Evolutionary conservation across 225 moss, liverwort and hornwort species (phyloP).

Genomic region (Neckera pumila): DNA sequence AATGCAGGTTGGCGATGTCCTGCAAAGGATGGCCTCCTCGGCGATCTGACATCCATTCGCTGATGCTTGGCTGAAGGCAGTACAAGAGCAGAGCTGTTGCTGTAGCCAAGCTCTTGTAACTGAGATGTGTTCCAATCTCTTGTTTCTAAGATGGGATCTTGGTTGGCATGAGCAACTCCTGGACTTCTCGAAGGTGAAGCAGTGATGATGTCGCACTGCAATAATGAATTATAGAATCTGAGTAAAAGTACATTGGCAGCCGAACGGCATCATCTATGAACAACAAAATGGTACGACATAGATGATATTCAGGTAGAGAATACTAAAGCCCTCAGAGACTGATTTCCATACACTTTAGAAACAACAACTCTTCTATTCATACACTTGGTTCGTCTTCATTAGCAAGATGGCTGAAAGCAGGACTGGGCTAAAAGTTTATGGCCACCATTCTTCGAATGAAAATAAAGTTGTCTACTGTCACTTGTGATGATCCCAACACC

Average conservation of each 20-base stretch:
- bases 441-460: not conserved
- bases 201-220: slow-evolving; percentile 22
- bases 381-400: not conserved
- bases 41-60: slow-evolving; percentile 13
- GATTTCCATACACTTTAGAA: not conserved
- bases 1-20: not conserved
- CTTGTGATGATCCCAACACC: not conserved
- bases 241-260: not conserved
- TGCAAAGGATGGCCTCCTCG: not conserved
- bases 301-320: not conserved
- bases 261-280: not conserved
- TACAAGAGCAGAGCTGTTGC: not conserved
- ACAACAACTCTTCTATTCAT: not conserved
- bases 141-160: not conserved
- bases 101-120: not conserved
- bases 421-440: not conserved
- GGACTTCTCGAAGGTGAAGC: not conserved
- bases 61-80: slow-evolving; percentile 14
- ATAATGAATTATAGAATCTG: not conserved
- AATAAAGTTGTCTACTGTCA: not conserved
- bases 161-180: not conserved
- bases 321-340: not conserved
- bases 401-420: not conserved
- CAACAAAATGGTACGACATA: not conserved
- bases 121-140: slow-evolving; percentile 2